phyloP scores from a whole-genome alignment of 148 eudicot species.

The Polygonum aviculare region DNA sequence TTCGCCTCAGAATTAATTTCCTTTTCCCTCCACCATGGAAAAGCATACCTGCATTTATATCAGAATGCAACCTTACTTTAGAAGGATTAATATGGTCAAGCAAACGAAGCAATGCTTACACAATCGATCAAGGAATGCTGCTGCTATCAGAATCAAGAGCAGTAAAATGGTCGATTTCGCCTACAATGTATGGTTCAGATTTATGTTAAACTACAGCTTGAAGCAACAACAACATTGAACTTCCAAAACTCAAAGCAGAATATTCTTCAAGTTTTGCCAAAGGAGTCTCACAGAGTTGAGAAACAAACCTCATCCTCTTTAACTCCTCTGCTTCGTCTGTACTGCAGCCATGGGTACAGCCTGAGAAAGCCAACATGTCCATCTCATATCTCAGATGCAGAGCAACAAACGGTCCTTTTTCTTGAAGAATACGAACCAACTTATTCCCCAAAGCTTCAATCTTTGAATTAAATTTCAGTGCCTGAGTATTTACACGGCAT shows the following conservation, averaged over 20 bases:
- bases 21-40: slow-evolving; percentile 98
- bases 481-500: slow-evolving; percentile 91
- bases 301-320: slow-evolving; percentile 65
- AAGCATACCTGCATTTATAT: slow-evolving; percentile 47
- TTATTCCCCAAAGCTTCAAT: slow-evolving; percentile 79
- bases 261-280: not conserved
- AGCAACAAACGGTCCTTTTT: slow-evolving; percentile 66
- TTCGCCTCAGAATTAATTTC: slow-evolving; percentile 74
- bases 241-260: not conserved
- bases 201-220: not conserved
- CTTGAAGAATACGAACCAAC: slow-evolving; percentile 15
- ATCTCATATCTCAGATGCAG: slow-evolving; percentile 96
- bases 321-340: slow-evolving; percentile 81
- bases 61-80: not conserved
- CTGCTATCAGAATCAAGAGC: not conserved
- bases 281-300: not conserved
- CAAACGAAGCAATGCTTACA: not conserved
- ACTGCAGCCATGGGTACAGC: slow-evolving; percentile 92
- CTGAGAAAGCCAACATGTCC: slow-evolving; percentile 99
- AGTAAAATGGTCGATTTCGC: not conserved
- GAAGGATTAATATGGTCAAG: not conserved
- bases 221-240: not conserved
- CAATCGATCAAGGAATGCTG: not conserved
- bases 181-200: not conserved
- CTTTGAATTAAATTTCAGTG: slow-evolving; percentile 73